These are phyloP conservation scores for Thraustochytrium striatum DNA, from an alignment of 352 stramenopile genomes.

Conservation along the genomic window DNA sequence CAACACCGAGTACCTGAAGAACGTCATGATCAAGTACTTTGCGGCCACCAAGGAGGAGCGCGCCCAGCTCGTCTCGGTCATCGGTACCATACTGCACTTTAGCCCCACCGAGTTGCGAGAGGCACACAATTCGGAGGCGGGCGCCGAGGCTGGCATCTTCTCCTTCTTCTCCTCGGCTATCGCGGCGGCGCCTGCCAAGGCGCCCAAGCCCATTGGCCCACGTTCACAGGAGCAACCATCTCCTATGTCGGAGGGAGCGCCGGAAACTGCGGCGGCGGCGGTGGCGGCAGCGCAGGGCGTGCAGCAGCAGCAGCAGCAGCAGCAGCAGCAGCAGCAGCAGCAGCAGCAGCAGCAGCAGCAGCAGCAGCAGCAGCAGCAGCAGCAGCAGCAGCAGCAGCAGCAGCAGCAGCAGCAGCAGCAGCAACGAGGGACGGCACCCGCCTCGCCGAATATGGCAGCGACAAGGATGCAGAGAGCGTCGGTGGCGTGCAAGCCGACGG, in stretches of 20 bases:
- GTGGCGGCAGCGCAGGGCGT: too few species aligned
- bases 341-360: too few species aligned
- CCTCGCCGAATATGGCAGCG: too few species aligned
- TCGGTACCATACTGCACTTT: constrained; percentile 44
- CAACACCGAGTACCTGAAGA: constrained; percentile 44
- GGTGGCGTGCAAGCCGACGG: neutral
- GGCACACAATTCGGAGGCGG: neutral
- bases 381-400: too few species aligned
- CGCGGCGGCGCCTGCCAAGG: neutral
- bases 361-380: too few species aligned
- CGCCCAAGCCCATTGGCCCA: constrained; percentile 13
- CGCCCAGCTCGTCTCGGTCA: constrained; percentile 37
- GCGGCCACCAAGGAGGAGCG: constrained; percentile 8
- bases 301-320: too few species aligned
- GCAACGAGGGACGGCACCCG: too few species aligned
- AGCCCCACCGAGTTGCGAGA: neutral
- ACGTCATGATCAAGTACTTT: constrained; percentile 48
- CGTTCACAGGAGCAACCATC: too few species aligned
- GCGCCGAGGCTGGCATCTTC: constrained; percentile 4
- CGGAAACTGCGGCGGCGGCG: too few species aligned
- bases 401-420: too few species aligned
- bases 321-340: too few species aligned
- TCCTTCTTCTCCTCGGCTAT: neutral
- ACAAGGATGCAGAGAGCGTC: neutral
- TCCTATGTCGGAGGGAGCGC: too few species aligned